A percentile compares a stretch with the other conserved stretches of the same genome.
Conservation (phyloP, 768 basidiomycete genomes). For the Phlebiopsis gigantea region DNA sequence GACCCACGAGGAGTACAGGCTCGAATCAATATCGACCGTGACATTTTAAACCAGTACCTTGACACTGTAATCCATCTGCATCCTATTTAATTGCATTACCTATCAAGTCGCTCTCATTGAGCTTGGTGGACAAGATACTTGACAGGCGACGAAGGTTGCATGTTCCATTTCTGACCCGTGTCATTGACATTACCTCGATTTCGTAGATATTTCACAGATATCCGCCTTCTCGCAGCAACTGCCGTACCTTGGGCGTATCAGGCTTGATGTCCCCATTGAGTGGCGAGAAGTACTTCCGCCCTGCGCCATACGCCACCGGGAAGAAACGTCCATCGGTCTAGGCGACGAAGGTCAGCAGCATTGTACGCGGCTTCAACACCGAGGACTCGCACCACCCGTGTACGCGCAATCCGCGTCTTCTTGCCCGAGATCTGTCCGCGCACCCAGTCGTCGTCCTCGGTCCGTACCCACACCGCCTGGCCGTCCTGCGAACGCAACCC, state of each 20-base stretch:
- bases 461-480: constrained; percentile 49
- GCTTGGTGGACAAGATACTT: too few relatives aligned
- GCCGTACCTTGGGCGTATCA: constrained; percentile 40
- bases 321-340: constrained; percentile 51
- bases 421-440: constrained; percentile 43
- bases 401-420: constrained; percentile 38
- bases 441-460: constrained; percentile 46
- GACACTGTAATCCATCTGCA: not conserved
- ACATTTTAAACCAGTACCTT: not conserved
- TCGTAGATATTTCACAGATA: constrained; percentile 37
- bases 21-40: not conserved
- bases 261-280: constrained; percentile 66
- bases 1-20: constrained; percentile 7
- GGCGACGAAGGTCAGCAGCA: not conserved
- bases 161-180: too few relatives aligned
- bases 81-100: not conserved
- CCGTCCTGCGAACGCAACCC: constrained; percentile 29
- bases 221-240: constrained; percentile 43
- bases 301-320: constrained; percentile 43
- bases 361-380: not conserved
- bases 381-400: constrained; percentile 36
- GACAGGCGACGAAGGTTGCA: too few relatives aligned
- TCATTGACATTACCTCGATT: too few relatives aligned
- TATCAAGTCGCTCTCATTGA: not conserved
- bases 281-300: constrained; percentile 59